These are phyloP conservation scores for Alternaria longipes DNA, from an alignment of 2,329 filamentous ascomycete species.

Conservation along the genomic window DNA sequence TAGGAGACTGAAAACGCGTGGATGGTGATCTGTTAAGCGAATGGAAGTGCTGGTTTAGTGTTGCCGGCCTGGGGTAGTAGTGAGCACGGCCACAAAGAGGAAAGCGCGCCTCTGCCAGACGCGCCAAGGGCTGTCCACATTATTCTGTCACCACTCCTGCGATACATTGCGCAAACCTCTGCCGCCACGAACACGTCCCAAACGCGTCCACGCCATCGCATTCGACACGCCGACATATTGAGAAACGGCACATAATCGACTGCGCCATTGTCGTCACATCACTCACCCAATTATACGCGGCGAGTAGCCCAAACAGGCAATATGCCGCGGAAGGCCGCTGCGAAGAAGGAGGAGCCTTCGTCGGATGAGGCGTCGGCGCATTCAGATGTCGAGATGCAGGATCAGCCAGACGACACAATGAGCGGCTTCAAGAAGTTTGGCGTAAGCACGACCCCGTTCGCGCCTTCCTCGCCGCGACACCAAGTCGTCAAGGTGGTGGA, in stretches of 20 bases:
- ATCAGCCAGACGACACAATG: slow-evolving; percentile 43
- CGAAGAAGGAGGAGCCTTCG: slow-evolving; percentile 47
- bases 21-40: not conserved
- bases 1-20: slow-evolving; percentile 1
- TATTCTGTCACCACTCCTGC: slow-evolving; percentile 16
- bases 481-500: not conserved
- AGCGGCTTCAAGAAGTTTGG: slow-evolving; percentile 49
- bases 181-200: slow-evolving; percentile 1
- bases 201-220: slow-evolving; percentile 14
- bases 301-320: slow-evolving; percentile 48
- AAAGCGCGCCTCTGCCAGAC: slow-evolving; percentile 14
- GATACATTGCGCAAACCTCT: slow-evolving; percentile 8
- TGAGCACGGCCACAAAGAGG: slow-evolving; percentile 4
- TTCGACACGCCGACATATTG: not conserved
- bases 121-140: slow-evolving; percentile 17
- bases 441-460: slow-evolving; percentile 33
- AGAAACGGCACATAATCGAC: not conserved
- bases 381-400: slow-evolving; percentile 52
- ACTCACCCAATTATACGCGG: slow-evolving; percentile 30
- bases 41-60: not conserved
- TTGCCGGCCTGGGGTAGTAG: slow-evolving; percentile 7
- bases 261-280: not conserved
- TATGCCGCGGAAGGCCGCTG: slow-evolving; percentile 52
- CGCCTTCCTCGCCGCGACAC: slow-evolving; percentile 11
- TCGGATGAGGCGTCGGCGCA: slow-evolving; percentile 50